Base-by-base conservation (phyloP, 228 moss, liverwort and hornwort genomes). In the Sphagnum magellanicum region DNA sequence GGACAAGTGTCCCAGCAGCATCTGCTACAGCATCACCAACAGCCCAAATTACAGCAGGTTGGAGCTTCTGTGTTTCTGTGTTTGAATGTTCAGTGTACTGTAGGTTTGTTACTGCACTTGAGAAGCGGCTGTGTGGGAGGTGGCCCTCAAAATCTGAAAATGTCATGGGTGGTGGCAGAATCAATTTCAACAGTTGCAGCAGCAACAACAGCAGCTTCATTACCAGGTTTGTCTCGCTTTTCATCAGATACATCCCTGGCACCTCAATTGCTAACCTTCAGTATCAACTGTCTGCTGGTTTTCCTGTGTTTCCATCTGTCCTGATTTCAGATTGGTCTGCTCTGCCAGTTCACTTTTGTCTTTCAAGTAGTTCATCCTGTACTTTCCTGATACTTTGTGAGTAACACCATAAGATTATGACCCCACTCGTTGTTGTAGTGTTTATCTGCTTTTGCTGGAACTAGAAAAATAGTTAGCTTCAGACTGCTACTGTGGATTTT, bases 21-120 rank as follows among this genome's bases (percentile, higher is more conserved):
- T 47, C 52, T 80, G 67, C 78, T 81, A 50, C 80, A 70, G 61
- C 72, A 66, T 49, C 73, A n/a, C n/a, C n/a, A 72, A 53, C 82
- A 82, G 64, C 77, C 68, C 75, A 86, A 86, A 67, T 48, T 86
- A 67, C 86, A 85, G 69, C 82, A 86, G 83, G 83, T 86, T 55
- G 52, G 32, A 67, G 55, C 12, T 55, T 55, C 2, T 12, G 9
- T 55, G 12, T 8, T 55, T 12, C 55, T 55, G 2, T 12, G 12
- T 12, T 8, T 8, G 55, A 12, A 55, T 55, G 55, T 55, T 12
- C 32, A 32, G 32, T 32, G 32, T 32, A 32, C 12, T 55, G 55
- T 55, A 55, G 8, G 9, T 55, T 55, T 55, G 55, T 55, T 8
- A 55, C 55, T 55, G 8, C 55, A 32, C 55, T 8, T 55, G 55